Conservation (phyloP, 306 rosid genomes). For the Sophora flavescens region DNA sequence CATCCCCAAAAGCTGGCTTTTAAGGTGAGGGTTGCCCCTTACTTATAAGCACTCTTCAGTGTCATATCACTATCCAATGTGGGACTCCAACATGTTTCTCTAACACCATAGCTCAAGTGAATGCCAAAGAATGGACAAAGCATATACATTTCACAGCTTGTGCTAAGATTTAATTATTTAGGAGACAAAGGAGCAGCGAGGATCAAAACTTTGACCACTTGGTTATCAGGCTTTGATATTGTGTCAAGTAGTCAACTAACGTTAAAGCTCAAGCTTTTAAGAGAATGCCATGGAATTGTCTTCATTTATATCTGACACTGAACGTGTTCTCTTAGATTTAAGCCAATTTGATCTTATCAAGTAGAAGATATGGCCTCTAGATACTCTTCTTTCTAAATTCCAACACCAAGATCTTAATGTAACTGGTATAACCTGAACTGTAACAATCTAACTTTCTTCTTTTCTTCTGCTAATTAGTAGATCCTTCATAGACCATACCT, state of each 20-base stretch:
- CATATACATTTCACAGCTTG: slow-evolving; percentile 10
- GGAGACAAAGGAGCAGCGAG: slow-evolving; percentile 1
- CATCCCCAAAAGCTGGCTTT: too few species aligned
- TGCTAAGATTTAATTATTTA: background rate
- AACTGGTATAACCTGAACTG: slow-evolving; percentile 4
- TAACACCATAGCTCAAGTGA: background rate
- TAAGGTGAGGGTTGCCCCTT: too few species aligned
- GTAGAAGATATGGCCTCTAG: background rate
- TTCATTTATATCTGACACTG: slow-evolving; percentile 26
- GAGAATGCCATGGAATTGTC: slow-evolving; percentile 26
- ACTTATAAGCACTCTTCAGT: too few species aligned
- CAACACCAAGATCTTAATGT: background rate
- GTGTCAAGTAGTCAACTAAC: slow-evolving; percentile 12
- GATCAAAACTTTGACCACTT: slow-evolving; percentile 10
- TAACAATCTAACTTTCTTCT: background rate
- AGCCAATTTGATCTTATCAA: slow-evolving; percentile 16
- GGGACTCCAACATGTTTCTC: too few species aligned
- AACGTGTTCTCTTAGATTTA: slow-evolving; percentile 17
- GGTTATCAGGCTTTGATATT: slow-evolving; percentile 24
- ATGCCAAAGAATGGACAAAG: slow-evolving; percentile 7
- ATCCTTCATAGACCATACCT: background rate
- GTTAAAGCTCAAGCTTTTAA: slow-evolving; percentile 2
- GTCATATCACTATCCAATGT: too few species aligned
- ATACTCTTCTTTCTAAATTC: slow-evolving; percentile 12
- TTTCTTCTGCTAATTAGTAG: background rate